Base-by-base conservation (phyloP, 257 asterid species). In the Pogostemon cablin region DNA sequence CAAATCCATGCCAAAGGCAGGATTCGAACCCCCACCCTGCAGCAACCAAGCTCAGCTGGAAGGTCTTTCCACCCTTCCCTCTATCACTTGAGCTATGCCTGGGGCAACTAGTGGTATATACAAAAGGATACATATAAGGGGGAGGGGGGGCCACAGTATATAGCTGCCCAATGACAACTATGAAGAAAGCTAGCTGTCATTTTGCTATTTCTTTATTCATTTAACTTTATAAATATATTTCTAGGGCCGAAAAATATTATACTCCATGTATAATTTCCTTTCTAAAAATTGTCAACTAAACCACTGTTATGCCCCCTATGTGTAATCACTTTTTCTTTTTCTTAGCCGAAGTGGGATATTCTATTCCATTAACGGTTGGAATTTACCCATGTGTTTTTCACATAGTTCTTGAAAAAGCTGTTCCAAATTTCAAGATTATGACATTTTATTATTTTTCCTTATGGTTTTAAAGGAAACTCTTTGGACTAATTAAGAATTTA, bases 161-260 rank as follows among this genome's bases (percentile, higher is more conserved):
- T 72, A 61, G 71, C 63, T 15, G 53, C 44, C 71, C 68, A 61
- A 6, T 67, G 72, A 67, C 78, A 67, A 50, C 78, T 61, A 72
- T 12, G 9, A 43, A 38, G 67, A 62, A 62, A 55, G 72, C 73
- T 66, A 55, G 72, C 73, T 66, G 69, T 58, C 73, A 5, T 25
- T 32, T 5, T n/a, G 7, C 2, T 25, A 25, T 25, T 25, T 25
- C 32, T 56, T 62, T 47, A 0, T 57, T 47, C 37, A n/a, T 47
- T 9, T 58, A 0, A 10, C 42, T 70, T 38, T 25, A 25, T 25
- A 1, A 48, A 25, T 62, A 46, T 3, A 47, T 42, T 78, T 60
- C 64, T 61, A 34, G 7, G 17, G 52, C 65, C 63, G 5, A 64
- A 59, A 25, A 25, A 25, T 25, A 25, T 25, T 15, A 17, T 32